A percentile compares a stretch with the other conserved stretches of the same genome.
Evolutionary conservation across 73 alveolate species (phyloP).

Genomic region (Tetrahymena elliotti): DNA sequence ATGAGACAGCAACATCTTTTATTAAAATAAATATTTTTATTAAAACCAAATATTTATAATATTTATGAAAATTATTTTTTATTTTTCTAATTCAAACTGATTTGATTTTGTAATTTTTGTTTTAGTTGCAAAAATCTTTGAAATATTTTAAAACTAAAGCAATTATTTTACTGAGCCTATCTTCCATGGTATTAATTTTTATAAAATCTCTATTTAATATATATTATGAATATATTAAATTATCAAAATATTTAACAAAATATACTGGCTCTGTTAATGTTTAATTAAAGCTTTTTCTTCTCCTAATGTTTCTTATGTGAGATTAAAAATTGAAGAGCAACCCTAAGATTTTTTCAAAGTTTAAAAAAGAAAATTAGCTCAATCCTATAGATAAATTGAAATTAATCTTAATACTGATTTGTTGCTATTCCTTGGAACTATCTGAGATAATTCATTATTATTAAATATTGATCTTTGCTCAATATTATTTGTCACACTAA

Average conservation of each 20-base stretch:
- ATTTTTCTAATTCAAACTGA: no score
- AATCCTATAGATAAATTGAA: no score
- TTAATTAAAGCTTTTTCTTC: neutral
- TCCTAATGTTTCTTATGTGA: neutral
- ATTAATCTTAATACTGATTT: neutral
- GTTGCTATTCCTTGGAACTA: neutral
- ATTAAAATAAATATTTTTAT: neutral
- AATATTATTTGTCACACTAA: neutral
- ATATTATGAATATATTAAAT: no score
- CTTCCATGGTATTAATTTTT: neutral
- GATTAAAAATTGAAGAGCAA: neutral
- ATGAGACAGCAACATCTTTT: neutral
- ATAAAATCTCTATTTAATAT: neutral
- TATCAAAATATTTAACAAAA: neutral
- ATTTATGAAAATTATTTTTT: no score
- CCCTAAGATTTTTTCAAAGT: neutral
- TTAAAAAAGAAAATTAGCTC: no score
- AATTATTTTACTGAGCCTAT: neutral
- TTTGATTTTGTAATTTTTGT: no score
- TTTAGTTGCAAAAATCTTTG: no score
- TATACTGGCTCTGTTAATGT: neutral
- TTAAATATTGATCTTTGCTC: neutral
- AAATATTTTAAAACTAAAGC: no score
- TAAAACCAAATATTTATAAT: no score
- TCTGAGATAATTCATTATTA: neutral